A percentile compares a stretch with the other conserved stretches of the same genome.
Evolutionary conservation across 169 alveolate genomes (phyloP).

Genomic region (Condylostoma magnum): DNA sequence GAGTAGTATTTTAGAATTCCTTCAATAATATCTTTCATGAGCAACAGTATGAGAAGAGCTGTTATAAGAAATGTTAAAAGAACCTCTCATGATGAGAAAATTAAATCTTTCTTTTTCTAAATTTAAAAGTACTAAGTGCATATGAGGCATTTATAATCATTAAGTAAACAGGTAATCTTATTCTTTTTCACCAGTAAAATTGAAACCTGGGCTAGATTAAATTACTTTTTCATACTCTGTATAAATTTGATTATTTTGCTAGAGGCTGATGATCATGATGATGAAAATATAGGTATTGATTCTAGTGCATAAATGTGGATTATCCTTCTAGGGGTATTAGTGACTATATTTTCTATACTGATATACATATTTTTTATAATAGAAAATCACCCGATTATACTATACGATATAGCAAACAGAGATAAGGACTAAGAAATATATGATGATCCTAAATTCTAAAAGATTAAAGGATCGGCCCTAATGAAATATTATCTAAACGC

Average conservation of each 20-base stretch:
- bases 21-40: slow-evolving; percentile 9
- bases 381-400: slow-evolving; percentile 23
- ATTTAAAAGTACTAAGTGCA: background rate
- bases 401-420: background rate
- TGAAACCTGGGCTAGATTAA: background rate
- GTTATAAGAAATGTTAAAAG: background rate
- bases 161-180: background rate
- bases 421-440: background rate
- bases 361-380: background rate
- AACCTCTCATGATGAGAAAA: slow-evolving; percentile 30
- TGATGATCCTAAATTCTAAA: background rate
- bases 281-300: background rate
- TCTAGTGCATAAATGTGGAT: background rate
- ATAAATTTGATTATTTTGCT: background rate
- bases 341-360: background rate
- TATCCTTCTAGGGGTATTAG: background rate
- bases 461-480: slow-evolving; percentile 9
- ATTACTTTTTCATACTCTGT: background rate
- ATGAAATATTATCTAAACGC: background rate
- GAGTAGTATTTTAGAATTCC: slow-evolving; percentile 19
- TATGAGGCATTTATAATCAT: slow-evolving; percentile 17
- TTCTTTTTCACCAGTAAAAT: slow-evolving; percentile 9
- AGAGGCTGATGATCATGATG: background rate
- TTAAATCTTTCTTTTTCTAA: background rate
- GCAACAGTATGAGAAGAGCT: background rate